Evolutionary conservation across 495 filamentous ascomycete species (phyloP).

Genomic region (Xylaria cubensis): DNA sequence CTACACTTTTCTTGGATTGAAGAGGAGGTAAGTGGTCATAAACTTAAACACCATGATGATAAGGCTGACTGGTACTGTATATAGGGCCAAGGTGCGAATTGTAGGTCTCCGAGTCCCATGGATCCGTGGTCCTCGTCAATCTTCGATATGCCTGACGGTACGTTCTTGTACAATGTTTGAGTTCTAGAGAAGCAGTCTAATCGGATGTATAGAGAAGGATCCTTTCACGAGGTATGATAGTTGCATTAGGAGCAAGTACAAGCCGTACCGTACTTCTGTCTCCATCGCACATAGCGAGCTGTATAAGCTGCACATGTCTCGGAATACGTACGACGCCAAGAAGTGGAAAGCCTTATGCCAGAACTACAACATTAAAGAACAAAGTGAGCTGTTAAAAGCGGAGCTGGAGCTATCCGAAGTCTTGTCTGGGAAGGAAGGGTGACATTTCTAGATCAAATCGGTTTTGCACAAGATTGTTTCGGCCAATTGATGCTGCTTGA

Average conservation of each 20-base stretch:
- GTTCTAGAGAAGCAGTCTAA: neutral
- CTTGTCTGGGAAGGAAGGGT: neutral
- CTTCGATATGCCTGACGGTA: neutral
- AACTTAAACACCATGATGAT: neutral
- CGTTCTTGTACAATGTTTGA: neutral
- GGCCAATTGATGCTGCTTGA: neutral
- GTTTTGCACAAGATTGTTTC: neutral
- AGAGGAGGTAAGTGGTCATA: neutral
- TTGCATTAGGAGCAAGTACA: neutral
- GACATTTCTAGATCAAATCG: neutral
- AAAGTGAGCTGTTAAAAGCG: neutral
- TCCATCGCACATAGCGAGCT: slow-evolving; percentile 5
- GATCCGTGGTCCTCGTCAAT: neutral
- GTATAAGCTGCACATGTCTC: slow-evolving; percentile 6
- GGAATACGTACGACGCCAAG: neutral
- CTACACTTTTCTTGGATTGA: neutral
- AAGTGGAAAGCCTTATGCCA: neutral
- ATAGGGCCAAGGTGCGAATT: too few species aligned
- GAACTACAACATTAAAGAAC: neutral
- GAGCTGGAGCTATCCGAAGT: neutral
- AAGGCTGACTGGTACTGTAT: neutral
- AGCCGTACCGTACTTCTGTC: neutral
- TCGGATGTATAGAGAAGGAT: neutral
- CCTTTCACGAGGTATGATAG: neutral
- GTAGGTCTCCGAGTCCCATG: neutral